Conservation (phyloP, 2,329 filamentous ascomycete species). For the Xylaria multiplex region DNA sequence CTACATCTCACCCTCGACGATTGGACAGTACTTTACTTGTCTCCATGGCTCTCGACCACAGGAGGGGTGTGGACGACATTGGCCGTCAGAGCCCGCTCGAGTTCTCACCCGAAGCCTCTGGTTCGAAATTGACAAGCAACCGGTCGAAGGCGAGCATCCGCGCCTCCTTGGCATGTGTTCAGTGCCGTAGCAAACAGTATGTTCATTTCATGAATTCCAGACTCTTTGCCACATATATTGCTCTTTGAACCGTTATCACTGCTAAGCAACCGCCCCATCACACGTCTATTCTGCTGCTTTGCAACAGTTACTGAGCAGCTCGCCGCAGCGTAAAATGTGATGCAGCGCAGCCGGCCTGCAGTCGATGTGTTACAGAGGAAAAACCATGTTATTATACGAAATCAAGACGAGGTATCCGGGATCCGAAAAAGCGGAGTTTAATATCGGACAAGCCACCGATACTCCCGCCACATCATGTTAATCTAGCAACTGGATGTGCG, state of each 20-base stretch:
- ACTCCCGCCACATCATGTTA: conserved; percentile 36
- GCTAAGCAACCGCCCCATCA: neutral
- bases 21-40: conserved; percentile 16
- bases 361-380: conserved; percentile 53
- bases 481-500: conserved; percentile 40
- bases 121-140: conserved; percentile 38
- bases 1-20: neutral
- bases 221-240: neutral
- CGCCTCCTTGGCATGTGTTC: conserved; percentile 56
- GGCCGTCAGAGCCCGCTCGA: conserved; percentile 39
- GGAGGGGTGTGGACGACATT: conserved; percentile 34
- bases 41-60: conserved; percentile 39
- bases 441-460: conserved; percentile 46
- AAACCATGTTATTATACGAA: conserved; percentile 60
- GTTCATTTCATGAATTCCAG: conserved; percentile 28
- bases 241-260: neutral
- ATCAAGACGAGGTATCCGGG: conserved; percentile 58
- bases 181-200: conserved; percentile 60
- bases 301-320: conserved; percentile 18
- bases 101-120: conserved; percentile 43
- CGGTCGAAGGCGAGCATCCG: conserved; percentile 53
- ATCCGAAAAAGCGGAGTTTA: conserved; percentile 49
- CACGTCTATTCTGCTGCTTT: neutral
- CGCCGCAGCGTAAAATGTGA: conserved; percentile 56
- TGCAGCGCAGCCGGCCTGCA: conserved; percentile 55